Base-by-base conservation (phyloP, 2,329 filamentous ascomycete genomes). In the Sclerotinia sclerotiorum region DNA sequence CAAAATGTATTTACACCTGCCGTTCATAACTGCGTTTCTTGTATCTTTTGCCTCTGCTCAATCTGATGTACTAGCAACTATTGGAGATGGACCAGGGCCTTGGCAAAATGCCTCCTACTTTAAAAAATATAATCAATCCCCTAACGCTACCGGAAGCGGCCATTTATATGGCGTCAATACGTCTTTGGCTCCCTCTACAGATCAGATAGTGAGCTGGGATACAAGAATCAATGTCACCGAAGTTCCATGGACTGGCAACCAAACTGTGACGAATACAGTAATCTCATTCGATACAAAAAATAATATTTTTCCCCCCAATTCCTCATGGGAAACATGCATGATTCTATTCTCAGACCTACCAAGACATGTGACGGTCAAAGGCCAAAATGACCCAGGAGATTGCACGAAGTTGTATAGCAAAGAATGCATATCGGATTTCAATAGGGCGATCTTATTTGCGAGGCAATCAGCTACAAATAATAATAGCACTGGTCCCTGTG, bases 311-410 rank as follows among this genome's bases (percentile, higher is more conserved):
- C 7, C 54, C 1, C 5, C 54, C 1, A 60, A 66, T 58, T 58
- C 44, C 7, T 66, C 54, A 15, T 66, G 64, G 52, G 29, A 60
- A 17, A 66, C 64, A 6, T 66, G 64, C n/a, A n/a, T 66, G 5
- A 17, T 66, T 27, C 39, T 58, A 2, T 48, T 51, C 13, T 27
- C 29, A 13, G 6, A 42, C 27, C 21, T 66, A 3, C 27, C 64
- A 11, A 32, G 39, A 11, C 49, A 66, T 10, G 64, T 39, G 8
- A 51, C 54, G 10, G 54, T 58, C 8, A 39, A 58, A 15, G 64
- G 64, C 11, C 64, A 60, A 58, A 44, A 66, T 58, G 64, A 66
- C 15, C 13, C 27, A 3, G 64, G 64, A 10, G 21, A 58, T n/a
- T 66, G 64, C n/a, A 49, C 48, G 5, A 8, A 42, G 6, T 15